A percentile compares a stretch with the other conserved stretches of the same genome.
phyloP scores from a whole-genome alignment of 176 grass and related monocot species.

The Eleusine coracana region DNA sequence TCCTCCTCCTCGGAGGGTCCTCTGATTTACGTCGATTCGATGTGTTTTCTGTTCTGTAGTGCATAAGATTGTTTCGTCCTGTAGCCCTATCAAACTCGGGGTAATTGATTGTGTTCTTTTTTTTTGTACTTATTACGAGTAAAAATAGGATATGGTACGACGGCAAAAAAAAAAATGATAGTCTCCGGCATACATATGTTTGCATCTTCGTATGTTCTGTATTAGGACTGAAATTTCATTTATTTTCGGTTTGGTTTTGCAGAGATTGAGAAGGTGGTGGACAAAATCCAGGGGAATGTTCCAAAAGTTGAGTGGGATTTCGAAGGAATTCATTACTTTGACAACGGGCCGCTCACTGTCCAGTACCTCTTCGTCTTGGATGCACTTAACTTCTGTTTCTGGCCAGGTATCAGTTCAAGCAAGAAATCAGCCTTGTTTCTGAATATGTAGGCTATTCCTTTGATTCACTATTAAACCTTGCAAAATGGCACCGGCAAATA shows the following conservation, averaged over 20 bases:
- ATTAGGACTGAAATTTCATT: not conserved
- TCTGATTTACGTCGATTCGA: not conserved
- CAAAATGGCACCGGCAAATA: not conserved
- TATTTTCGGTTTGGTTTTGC: slow-evolving; percentile 22
- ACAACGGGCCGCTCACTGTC: slow-evolving; percentile 77
- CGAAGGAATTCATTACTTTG: slow-evolving; percentile 96
- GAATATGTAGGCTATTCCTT: not conserved
- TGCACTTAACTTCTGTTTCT: slow-evolving; percentile 91
- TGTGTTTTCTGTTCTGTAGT: not conserved
- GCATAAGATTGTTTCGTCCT: not conserved
- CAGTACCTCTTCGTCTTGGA: slow-evolving; percentile 93
- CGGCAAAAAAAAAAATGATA: not conserved
- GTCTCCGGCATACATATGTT: not conserved
- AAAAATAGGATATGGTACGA: no score
- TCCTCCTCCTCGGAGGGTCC: not conserved
- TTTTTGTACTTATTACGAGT: no score
- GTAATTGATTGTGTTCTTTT: not conserved
- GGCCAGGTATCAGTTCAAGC: slow-evolving; percentile 71
- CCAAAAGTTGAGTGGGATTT: slow-evolving; percentile 93
- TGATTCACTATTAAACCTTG: not conserved
- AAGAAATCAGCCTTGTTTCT: not conserved
- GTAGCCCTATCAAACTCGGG: not conserved
- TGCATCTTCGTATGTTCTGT: not conserved
- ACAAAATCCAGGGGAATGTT: slow-evolving; percentile 70
- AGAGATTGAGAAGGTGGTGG: slow-evolving; percentile 84